These are phyloP conservation scores for Magnusiomyces clavatus DNA, from an alignment of 1,139 yeast species.

Conservation along the genomic window DNA sequence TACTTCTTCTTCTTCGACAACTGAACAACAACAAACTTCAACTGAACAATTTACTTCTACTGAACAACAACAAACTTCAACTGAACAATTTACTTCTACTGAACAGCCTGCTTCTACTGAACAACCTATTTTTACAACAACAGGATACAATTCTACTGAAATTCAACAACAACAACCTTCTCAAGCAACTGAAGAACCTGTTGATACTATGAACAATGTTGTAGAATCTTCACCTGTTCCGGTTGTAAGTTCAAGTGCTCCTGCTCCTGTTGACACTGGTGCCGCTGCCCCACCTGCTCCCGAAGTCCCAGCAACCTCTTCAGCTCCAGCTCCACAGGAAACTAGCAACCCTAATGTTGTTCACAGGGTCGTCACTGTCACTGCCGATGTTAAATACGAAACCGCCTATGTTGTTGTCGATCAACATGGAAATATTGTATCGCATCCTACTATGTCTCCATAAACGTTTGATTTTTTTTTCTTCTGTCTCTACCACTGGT, in stretches of 20 bases:
- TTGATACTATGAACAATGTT: slow-evolving; percentile 4
- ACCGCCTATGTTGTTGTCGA: neutral
- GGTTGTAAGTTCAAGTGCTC: slow-evolving; percentile 12
- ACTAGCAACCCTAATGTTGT: neutral
- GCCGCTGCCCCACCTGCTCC: slow-evolving; percentile 8
- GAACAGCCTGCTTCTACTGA: neutral
- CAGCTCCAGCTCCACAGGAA: neutral
- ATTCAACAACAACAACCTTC: too few species aligned
- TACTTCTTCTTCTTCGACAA: too few species aligned
- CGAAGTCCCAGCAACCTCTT: slow-evolving; percentile 6
- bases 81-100: neutral
- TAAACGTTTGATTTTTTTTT: neutral
- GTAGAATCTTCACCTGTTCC: slow-evolving; percentile 12
- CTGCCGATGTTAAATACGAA: neutral
- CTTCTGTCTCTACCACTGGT: neutral
- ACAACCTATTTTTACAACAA: neutral
- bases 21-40: too few species aligned
- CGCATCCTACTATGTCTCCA: neutral
- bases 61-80: too few species aligned
- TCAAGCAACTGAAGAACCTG: too few species aligned
- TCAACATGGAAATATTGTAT: neutral
- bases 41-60: too few species aligned
- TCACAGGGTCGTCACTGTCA: neutral
- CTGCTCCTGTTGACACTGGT: slow-evolving; percentile 9
- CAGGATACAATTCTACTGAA: too few species aligned